Conservation (phyloP, 2,329 filamentous ascomycete genomes). For the Diaporthe velutina region DNA sequence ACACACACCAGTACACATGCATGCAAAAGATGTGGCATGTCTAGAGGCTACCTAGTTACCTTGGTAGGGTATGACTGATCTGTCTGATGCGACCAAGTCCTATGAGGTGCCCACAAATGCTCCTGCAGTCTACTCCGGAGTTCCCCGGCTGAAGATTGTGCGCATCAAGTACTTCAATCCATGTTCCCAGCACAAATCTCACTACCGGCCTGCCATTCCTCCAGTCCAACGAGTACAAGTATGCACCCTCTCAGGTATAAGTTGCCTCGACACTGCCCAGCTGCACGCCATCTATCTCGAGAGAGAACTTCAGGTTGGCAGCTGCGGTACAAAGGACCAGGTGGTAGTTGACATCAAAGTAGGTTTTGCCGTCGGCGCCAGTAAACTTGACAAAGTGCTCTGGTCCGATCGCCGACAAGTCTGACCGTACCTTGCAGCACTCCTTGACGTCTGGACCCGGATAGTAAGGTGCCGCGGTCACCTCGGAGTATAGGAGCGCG, state of each 20-base stretch:
- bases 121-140: too few relatives aligned
- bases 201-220: background rate
- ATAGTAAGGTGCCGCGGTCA: background rate
- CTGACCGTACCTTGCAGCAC: background rate
- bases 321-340: background rate
- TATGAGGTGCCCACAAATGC: too few relatives aligned
- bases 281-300: background rate
- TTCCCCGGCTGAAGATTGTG: too few relatives aligned
- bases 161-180: background rate
- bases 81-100: too few relatives aligned
- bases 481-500: background rate
- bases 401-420: background rate
- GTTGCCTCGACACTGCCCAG: constrained; percentile 9
- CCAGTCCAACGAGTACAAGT: background rate
- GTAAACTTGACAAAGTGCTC: background rate
- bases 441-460: background rate
- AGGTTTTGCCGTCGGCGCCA: background rate
- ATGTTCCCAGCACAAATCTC: background rate
- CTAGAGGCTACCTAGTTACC: too few relatives aligned
- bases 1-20: too few relatives aligned
- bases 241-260: constrained; percentile 9
- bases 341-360: background rate
- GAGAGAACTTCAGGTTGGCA: constrained; percentile 28
- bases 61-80: too few relatives aligned
- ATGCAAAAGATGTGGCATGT: too few relatives aligned